Evolutionary conservation across 768 basidiomycete genomes (phyloP).

Genomic region (Boletus insuetus): DNA sequence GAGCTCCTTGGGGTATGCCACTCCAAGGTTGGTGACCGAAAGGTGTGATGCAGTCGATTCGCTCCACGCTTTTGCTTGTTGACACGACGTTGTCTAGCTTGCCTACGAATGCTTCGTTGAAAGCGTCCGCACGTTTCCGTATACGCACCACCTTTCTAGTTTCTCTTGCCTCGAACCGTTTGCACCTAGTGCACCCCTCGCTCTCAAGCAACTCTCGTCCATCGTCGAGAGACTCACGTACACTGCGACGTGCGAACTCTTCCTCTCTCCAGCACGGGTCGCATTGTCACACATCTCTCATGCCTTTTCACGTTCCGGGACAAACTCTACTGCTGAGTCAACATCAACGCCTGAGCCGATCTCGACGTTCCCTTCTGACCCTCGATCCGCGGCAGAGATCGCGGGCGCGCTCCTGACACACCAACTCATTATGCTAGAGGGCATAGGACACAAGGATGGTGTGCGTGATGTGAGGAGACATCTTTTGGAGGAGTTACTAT

Average conservation of each 20-base stretch:
- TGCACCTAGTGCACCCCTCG: constrained; percentile 33
- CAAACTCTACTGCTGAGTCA: not conserved
- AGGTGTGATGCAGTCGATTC: constrained; percentile 43
- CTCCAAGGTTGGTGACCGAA: constrained; percentile 72
- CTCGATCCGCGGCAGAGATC: constrained; percentile 26
- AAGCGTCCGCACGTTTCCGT: constrained; percentile 55
- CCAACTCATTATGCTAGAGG: constrained; percentile 57
- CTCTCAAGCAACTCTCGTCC: constrained; percentile 52
- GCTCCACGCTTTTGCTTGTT: not conserved
- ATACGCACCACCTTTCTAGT: constrained; percentile 22
- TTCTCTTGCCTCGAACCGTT: constrained; percentile 34
- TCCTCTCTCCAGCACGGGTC: constrained; percentile 48
- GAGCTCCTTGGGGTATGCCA: constrained; percentile 81
- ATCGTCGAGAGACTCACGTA: constrained; percentile 69
- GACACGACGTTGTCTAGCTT: constrained; percentile 37
- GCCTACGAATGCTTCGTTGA: constrained; percentile 57
- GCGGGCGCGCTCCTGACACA: constrained; percentile 58
- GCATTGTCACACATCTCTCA: constrained; percentile 37
- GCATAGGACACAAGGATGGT: constrained; percentile 35
- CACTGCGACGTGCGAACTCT: constrained; percentile 63
- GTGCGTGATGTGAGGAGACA: constrained; percentile 38
- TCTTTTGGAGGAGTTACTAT: constrained; percentile 50
- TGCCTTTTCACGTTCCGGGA: not conserved
- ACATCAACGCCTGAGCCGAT: not conserved
- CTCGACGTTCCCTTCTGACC: constrained; percentile 17